Conservation (phyloP, 768 basidiomycete species). For the Pholiota microspora region DNA sequence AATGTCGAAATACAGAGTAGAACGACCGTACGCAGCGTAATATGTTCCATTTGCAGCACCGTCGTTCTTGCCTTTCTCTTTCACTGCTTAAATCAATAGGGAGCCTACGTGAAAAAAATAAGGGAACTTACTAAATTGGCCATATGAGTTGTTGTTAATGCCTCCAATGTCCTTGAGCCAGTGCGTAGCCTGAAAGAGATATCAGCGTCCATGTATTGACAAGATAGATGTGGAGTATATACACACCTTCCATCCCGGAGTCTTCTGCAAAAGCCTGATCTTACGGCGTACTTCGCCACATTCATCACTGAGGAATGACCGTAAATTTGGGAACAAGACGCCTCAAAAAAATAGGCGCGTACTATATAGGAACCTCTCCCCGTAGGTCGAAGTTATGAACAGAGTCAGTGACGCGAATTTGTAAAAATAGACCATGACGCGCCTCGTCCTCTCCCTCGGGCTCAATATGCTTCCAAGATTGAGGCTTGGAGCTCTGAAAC, state of each 20-base stretch:
- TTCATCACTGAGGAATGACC: slow-evolving; percentile 31
- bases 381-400: background rate
- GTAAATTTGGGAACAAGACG: background rate
- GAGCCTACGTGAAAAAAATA: background rate
- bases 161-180: slow-evolving; percentile 45
- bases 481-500: slow-evolving; percentile 15
- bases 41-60: slow-evolving; percentile 46
- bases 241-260: slow-evolving; percentile 40
- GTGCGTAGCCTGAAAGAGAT: slow-evolving; percentile 35
- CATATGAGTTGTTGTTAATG: slow-evolving; percentile 44
- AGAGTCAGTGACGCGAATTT: background rate
- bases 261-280: slow-evolving; percentile 38
- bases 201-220: too few relatives aligned
- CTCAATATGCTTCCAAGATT: slow-evolving; percentile 37
- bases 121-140: slow-evolving; percentile 39
- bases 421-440: slow-evolving; percentile 4
- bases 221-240: background rate
- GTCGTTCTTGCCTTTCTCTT: slow-evolving; percentile 34
- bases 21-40: slow-evolving; percentile 35
- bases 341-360: background rate
- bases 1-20: background rate
- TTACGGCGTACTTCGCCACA: slow-evolving; percentile 46
- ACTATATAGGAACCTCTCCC: slow-evolving; percentile 20
- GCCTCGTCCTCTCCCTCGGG: slow-evolving; percentile 43
- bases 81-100: slow-evolving; percentile 29